Base-by-base conservation (phyloP, 768 basidiomycete genomes). In the Gyrodon lividus region DNA sequence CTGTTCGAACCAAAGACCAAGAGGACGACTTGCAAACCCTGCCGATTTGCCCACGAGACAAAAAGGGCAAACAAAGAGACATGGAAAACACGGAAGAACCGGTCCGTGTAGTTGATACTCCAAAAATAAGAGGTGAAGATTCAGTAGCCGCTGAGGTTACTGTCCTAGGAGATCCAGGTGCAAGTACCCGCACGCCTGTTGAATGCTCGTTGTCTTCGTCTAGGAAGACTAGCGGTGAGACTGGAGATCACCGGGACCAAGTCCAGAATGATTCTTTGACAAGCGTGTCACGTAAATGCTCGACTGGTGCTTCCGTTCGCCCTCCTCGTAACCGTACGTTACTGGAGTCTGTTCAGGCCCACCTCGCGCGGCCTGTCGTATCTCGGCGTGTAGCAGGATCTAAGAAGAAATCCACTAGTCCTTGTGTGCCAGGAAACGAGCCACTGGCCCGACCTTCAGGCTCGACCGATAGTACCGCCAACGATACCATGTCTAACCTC, bases 341-440 rank as follows among this genome's bases (percentile, higher is more conserved):
- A 30, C 66, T 70, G 38, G 74, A 79, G 48, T 74, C 78, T 13
- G 72, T 83, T 4, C 77, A 75, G 35, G 75, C 76, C 2, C 72
- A 82, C 60, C 74, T 83, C 43, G 55, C 58, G 10, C 50, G 45
- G 6, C 50, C 60, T 6, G 28, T 39, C 37, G 22, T 26, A 16
- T 44, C 38, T 17, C 54, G 53, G 48, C 50, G 40, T 37, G 33
- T 39, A 28, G 20, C 43, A 14, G 43, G 39, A 24, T 46, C 35
- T 6, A 39, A 41, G 23, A 43, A 51, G 45, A 33, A 43, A 26
- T 17, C 40, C 37, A 37, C 37, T 40, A 19, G 31, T 23, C 14
- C 19, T 28, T 17, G 14, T 7, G 41, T 13, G 23, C 17, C 46
- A 20, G 23, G n/a, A 8, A 38, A 39, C 13, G 24, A 12, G n/a